Conservation (phyloP, 1,284 basidiomycete genomes). For the Irpex lacteus region DNA sequence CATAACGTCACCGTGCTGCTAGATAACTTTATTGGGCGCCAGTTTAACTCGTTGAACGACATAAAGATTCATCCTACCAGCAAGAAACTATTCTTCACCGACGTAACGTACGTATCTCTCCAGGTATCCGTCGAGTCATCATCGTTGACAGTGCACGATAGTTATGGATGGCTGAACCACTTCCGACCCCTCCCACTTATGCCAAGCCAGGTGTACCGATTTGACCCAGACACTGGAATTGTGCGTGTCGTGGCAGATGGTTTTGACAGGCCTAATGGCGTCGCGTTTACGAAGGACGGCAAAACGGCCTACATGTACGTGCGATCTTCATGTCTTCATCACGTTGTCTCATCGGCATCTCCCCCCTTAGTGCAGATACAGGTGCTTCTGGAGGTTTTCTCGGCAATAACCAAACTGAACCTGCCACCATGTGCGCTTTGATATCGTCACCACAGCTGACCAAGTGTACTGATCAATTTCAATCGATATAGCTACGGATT, state of each 20-base stretch:
- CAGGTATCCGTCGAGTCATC: background rate
- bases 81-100: constrained; percentile 69
- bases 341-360: background rate
- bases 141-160: constrained; percentile 22
- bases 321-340: background rate
- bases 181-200: constrained; percentile 66
- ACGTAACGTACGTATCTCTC: constrained; percentile 49
- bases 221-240: constrained; percentile 61
- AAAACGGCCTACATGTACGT: constrained; percentile 65
- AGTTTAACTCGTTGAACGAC: constrained; percentile 84
- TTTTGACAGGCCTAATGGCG: constrained; percentile 60
- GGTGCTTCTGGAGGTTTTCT: constrained; percentile 45
- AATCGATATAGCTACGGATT: constrained; percentile 56
- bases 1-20: constrained; percentile 32
- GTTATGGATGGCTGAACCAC: constrained; percentile 60
- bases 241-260: constrained; percentile 72
- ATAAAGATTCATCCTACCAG: constrained; percentile 65
- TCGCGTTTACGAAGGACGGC: constrained; percentile 69
- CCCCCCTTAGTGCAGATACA: constrained; percentile 47
- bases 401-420: constrained; percentile 57
- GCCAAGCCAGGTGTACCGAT: constrained; percentile 73
- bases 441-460: too few species aligned
- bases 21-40: constrained; percentile 58
- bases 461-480: too few species aligned
- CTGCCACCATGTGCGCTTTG: constrained; percentile 61